Evolutionary conservation across 2,329 filamentous ascomycete species (phyloP), one percentile per base, ranked within the genome.

Genomic region (Colletotrichum eremochloae): DNA sequence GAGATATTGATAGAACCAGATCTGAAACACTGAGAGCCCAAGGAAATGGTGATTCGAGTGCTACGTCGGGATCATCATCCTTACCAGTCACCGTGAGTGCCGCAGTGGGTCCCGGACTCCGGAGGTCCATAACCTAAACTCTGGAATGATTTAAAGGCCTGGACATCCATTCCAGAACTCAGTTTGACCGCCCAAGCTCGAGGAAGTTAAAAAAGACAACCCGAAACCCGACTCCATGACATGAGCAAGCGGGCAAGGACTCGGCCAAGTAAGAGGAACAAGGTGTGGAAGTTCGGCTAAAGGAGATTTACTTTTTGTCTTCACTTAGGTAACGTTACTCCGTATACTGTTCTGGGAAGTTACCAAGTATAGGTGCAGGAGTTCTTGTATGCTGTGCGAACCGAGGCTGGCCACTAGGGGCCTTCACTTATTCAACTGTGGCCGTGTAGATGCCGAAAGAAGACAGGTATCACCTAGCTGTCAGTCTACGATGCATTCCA

Each of bases 41-140:
- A 11, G n/a, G 20, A 42, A 18, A 40, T 18, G 57, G n/a, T 36
- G 14, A 42, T 18, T 24, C 3, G n/a, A 31, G 58, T 11, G 44
- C 36, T 58, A 52, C 5, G 42, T 14, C 65, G 52, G 42, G 15
- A 55, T 8, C 24, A 18, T 31, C 24, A 15, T 46, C 11, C 33
- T 40, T 40, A 12, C 12, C 31, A 50, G 31, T 9, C 18, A 14
- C 63, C 14, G 46, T 55, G 46, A n/a, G 42, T 48, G 31, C 52
- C 55, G 12, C 55, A 18, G 40, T 67, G 48, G 55, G 14, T 7
- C 42, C 63, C 36, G 36, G 46, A 63, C 61, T 33, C 15, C 63
- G 50, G 63, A 70, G 50, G 56, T 71, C 64, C 63, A 57, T 56
- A 44, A 31, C 14, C 29, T 48, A 42, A 44, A 52, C 12, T 20